Conservation (phyloP, 768 basidiomycete species). For the Auriscalpium microsporum region DNA sequence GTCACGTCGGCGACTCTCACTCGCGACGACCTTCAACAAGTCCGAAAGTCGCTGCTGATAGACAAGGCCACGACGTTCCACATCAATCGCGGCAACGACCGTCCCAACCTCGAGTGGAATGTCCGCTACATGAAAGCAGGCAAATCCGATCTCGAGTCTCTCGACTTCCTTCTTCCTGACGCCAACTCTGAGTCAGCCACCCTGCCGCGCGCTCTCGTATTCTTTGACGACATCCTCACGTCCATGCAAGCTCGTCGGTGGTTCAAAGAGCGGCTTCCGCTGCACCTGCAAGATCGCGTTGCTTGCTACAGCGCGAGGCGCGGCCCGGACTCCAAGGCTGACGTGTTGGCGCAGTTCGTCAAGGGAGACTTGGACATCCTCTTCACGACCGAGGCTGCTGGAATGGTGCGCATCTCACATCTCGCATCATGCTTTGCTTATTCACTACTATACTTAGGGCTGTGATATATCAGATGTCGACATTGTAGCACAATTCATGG, state of each 20-base stretch:
- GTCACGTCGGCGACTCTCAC: constrained; percentile 10
- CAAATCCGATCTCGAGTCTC: background rate
- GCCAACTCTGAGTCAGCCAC: background rate
- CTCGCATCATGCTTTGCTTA: background rate
- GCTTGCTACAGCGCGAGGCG: background rate
- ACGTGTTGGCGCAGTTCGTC: background rate
- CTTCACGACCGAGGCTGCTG: background rate
- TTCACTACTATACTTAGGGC: background rate
- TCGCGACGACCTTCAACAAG: background rate
- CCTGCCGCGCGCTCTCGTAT: background rate
- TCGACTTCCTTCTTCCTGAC: background rate
- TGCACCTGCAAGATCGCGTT: background rate
- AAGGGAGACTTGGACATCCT: no score
- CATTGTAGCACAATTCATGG: background rate
- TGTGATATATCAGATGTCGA: background rate
- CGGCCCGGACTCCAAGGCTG: background rate
- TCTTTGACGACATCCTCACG: background rate
- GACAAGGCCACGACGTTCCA: background rate
- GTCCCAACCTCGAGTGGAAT: background rate
- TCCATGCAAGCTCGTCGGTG: background rate
- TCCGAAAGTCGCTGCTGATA: background rate
- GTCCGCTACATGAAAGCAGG: background rate
- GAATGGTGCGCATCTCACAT: background rate
- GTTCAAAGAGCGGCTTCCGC: background rate
- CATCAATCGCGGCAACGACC: background rate